Evolutionary conservation across 441 rosid genomes (phyloP).

Genomic region (Erysimum cheiri): DNA sequence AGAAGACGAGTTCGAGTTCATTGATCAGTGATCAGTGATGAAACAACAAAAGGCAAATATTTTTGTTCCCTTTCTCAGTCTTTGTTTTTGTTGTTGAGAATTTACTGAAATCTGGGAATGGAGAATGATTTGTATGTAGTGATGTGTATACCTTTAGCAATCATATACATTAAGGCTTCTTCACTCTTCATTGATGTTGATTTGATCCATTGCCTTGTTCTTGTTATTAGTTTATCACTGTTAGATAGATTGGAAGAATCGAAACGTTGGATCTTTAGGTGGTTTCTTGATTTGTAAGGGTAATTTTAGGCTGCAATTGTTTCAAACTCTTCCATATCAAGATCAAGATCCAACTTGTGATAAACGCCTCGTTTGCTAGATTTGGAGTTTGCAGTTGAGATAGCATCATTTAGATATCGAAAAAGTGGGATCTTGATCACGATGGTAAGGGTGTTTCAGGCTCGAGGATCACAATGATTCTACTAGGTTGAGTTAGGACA

Average conservation of each 20-base stretch:
- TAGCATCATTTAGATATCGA: neutral
- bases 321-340: neutral
- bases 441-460: neutral
- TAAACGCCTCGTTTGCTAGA: neutral
- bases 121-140: constrained; percentile 31
- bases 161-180: constrained; percentile 27
- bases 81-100: neutral
- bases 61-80: constrained; percentile 1
- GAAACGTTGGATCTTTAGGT: constrained; percentile 11
- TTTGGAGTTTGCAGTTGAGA: constrained; percentile 2
- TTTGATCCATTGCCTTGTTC: constrained; percentile 14
- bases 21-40: constrained; percentile 43
- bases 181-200: neutral
- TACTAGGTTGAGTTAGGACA: neutral
- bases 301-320: neutral
- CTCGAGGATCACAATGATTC: neutral
- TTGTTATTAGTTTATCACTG: neutral
- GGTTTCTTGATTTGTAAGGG: neutral
- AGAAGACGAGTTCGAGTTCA: constrained; percentile 82
- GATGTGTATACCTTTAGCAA: constrained; percentile 26
- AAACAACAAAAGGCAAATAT: constrained; percentile 29
- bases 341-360: neutral
- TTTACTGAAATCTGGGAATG: constrained; percentile 26
- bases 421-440: constrained; percentile 18
- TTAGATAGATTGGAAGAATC: constrained; percentile 6